Conservation (phyloP, 2,329 filamentous ascomycete species). For the Rhytidhysteron rufulum region DNA sequence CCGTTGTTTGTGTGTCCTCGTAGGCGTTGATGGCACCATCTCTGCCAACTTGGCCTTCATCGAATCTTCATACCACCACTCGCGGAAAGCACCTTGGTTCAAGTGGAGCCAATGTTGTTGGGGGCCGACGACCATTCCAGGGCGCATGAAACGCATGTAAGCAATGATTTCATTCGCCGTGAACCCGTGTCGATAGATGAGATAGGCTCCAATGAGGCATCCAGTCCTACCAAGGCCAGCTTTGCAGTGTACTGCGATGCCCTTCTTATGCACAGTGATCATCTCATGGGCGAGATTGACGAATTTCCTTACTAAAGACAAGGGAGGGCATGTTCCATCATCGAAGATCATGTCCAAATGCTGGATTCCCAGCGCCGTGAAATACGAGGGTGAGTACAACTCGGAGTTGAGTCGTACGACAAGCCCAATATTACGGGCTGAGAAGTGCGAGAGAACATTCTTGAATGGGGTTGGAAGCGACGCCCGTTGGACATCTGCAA, state of each 20-base stretch:
- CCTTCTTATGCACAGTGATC: conserved; percentile 85
- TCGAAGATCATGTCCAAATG: conserved; percentile 99
- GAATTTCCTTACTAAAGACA: conserved; percentile 88
- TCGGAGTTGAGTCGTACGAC: conserved; percentile 95
- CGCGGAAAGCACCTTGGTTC: conserved; percentile 94
- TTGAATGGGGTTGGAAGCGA: conserved; percentile 84
- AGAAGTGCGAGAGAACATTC: conserved; percentile 89
- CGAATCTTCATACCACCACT: conserved; percentile 85
- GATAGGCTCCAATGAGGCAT: conserved; percentile 92
- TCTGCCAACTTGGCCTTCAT: conserved; percentile 78
- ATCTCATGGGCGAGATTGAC: conserved; percentile 92
- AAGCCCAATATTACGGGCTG: conserved; percentile 80
- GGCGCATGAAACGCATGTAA: conserved; percentile 98
- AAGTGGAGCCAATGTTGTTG: conserved; percentile 99
- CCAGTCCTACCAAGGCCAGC: conserved; percentile 92
- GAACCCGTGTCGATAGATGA: conserved; percentile 96
- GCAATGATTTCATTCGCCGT: conserved; percentile 96
- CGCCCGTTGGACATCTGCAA: conserved; percentile 68
- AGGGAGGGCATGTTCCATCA: conserved; percentile 89
- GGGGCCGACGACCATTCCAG: conserved; percentile 97
- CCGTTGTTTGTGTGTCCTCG: conserved; percentile 48
- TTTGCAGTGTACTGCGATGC: conserved; percentile 97
- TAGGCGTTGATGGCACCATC: conserved; percentile 54
- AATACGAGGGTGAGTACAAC: conserved; percentile 95
- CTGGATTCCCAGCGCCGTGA: conserved; percentile 89